Conservation (phyloP, 345 rosid species). For the Crucihimalaya himalaica region DNA sequence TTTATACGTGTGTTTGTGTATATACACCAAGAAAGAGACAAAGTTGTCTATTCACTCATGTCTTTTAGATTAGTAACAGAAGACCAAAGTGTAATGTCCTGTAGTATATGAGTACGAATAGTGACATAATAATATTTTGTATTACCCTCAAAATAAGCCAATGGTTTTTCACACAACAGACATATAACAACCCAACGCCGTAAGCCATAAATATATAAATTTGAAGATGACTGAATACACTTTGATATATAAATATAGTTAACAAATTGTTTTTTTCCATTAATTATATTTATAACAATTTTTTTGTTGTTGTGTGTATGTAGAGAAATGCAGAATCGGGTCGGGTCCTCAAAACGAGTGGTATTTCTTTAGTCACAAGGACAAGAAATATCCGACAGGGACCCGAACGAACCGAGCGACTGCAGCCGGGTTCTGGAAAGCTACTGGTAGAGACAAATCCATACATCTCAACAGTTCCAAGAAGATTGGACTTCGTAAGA, state of each 20-base stretch:
- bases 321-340: conserved; percentile 90
- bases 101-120: conserved; percentile 27
- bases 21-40: conserved; percentile 40
- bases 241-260: neutral
- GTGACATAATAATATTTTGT: conserved; percentile 16
- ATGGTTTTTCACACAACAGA: conserved; percentile 16
- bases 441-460: conserved; percentile 98
- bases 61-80: conserved; percentile 31
- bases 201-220: neutral
- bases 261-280: neutral
- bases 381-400: conserved; percentile 98
- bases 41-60: conserved; percentile 31
- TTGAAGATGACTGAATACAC: neutral
- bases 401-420: conserved; percentile 97
- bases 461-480: conserved; percentile 70
- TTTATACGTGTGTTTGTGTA: neutral
- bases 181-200: conserved; percentile 24
- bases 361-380: conserved; percentile 99
- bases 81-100: conserved; percentile 34
- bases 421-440: conserved; percentile 97
- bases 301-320: neutral
- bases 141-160: conserved; percentile 31
- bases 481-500: conserved; percentile 96
- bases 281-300: neutral
- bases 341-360: conserved; percentile 97